Evolutionary conservation across 306 rosid genomes (phyloP).

Genomic region (Medicago lupulina): DNA sequence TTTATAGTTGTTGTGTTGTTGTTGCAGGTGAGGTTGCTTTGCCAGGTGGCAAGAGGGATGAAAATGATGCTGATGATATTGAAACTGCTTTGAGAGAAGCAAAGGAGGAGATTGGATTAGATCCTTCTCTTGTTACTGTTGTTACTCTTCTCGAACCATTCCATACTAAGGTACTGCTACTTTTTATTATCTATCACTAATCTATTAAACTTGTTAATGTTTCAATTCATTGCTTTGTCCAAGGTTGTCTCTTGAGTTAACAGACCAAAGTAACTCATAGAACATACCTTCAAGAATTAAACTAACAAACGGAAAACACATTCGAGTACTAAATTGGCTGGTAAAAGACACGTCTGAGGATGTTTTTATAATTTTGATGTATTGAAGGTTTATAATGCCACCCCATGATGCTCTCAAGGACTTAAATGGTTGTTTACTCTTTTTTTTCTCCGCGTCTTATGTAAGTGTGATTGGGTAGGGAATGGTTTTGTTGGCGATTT

Average conservation of each 20-base stretch:
- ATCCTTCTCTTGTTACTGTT: constrained; percentile 70
- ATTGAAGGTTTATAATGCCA: no score
- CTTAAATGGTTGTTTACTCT: no score
- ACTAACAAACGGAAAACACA: background rate
- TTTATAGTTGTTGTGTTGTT: background rate
- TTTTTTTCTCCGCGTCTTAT: no score
- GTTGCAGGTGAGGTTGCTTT: constrained; percentile 81
- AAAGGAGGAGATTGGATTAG: constrained; percentile 86
- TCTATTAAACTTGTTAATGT: background rate
- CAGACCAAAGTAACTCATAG: background rate
- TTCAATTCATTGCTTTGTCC: background rate
- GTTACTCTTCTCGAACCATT: constrained; percentile 65
- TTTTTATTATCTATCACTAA: background rate
- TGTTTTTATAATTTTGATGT: background rate
- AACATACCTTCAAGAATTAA: no score
- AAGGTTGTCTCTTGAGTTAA: background rate
- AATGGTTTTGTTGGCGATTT: background rate
- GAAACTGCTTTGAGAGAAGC: constrained; percentile 88
- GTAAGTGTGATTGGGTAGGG: background rate
- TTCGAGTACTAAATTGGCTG: background rate
- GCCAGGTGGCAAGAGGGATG: constrained; percentile 87
- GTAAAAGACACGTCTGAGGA: background rate
- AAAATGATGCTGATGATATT: constrained; percentile 69
- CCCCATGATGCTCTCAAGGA: background rate
- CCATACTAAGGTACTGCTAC: constrained; percentile 50